Percentiles rank a stretch among this genome's conserved stretches.
Conservation (phyloP, 73 alveolate species). For the Tetrahymena thermophila region DNA sequence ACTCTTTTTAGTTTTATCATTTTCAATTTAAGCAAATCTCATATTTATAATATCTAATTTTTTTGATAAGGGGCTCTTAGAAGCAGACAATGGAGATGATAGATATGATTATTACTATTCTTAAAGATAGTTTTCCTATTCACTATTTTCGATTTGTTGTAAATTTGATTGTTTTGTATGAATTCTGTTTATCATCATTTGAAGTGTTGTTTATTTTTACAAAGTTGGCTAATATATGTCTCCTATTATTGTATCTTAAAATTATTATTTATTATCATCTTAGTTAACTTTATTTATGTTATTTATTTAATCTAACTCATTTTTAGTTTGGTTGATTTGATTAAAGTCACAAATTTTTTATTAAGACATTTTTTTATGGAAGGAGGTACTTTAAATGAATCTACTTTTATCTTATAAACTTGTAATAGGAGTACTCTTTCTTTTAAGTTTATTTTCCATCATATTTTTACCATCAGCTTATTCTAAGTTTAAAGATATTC, state of each 20-base stretch:
- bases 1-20: too few species aligned
- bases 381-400: not conserved
- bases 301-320: not conserved
- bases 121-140: not conserved
- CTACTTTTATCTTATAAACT: not conserved
- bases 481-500: not conserved
- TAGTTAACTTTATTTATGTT: too few species aligned
- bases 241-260: not conserved
- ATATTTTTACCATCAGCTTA: not conserved
- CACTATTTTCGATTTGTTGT: not conserved
- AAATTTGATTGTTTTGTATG: not conserved
- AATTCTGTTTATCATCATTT: not conserved
- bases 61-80: not conserved
- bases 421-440: not conserved
- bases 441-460: not conserved
- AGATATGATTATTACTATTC: not conserved
- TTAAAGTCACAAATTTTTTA: not conserved
- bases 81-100: not conserved
- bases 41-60: not conserved
- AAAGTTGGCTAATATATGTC: not conserved
- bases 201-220: not conserved
- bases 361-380: not conserved
- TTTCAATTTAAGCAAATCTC: not conserved
- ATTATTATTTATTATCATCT: too few species aligned
- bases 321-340: not conserved